Evolutionary conservation across 169 alveolate genomes (phyloP).

Genomic region (Plasmodium cynomolgi): DNA sequence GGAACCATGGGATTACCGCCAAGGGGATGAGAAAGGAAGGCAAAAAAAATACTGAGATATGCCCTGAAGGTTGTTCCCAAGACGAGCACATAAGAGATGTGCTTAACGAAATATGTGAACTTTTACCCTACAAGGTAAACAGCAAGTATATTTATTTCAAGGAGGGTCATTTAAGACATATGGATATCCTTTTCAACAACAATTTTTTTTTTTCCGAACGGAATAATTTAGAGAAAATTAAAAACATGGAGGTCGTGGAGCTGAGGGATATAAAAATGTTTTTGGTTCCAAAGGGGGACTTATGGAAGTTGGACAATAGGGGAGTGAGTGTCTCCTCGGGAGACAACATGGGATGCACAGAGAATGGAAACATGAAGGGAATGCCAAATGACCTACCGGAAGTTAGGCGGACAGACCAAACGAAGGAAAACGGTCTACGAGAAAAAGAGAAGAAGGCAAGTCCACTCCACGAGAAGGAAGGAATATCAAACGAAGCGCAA

Average conservation of each 20-base stretch:
- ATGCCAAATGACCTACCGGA: background rate
- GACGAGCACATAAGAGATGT: background rate
- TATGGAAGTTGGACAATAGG: background rate
- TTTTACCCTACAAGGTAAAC: slow-evolving; percentile 3
- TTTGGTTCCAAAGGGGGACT: background rate
- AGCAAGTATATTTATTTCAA: slow-evolving; percentile 7
- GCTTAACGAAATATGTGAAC: background rate
- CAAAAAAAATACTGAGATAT: no score
- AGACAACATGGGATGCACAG: background rate
- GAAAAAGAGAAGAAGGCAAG: background rate
- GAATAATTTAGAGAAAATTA: background rate
- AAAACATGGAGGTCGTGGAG: background rate
- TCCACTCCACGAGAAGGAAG: background rate
- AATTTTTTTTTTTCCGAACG: background rate
- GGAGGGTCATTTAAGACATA: slow-evolving; percentile 33
- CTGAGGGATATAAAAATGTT: slow-evolving; percentile 11
- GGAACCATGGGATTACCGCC: background rate
- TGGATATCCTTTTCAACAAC: background rate
- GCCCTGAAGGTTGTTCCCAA: background rate
- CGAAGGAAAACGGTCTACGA: background rate
- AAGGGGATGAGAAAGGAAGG: background rate
- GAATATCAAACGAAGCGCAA: background rate
- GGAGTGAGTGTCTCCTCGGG: background rate
- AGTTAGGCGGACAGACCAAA: background rate
- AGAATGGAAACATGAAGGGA: background rate